These are phyloP conservation scores for Saccharomyces eubayanus DNA, from an alignment of 805 yeast genomes.

Conservation along the genomic window DNA sequence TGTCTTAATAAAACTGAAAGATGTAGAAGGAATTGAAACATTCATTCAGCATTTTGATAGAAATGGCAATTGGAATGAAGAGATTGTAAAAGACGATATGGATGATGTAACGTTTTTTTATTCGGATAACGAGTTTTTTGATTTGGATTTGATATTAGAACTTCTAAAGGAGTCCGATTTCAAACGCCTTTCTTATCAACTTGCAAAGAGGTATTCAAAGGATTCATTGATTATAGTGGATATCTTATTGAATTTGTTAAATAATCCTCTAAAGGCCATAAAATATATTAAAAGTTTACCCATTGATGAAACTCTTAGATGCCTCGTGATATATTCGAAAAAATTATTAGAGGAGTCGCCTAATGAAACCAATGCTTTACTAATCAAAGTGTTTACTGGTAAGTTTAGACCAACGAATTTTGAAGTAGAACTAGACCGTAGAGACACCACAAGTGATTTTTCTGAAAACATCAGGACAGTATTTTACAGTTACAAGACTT, in stretches of 20 bases:
- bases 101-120: conserved; percentile 33
- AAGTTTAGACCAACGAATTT: conserved; percentile 46
- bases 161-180: conserved; percentile 69
- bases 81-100: conserved; percentile 25
- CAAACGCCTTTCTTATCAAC: conserved; percentile 52
- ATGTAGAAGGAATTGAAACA: conserved; percentile 44
- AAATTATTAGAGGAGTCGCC: conserved; percentile 59
- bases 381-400: conserved; percentile 87
- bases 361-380: conserved; percentile 67
- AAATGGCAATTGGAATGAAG: conserved; percentile 17
- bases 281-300: conserved; percentile 58
- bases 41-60: conserved; percentile 42
- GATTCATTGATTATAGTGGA: conserved; percentile 71
- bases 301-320: conserved; percentile 68
- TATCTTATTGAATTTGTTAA: conserved; percentile 58
- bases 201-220: conserved; percentile 57
- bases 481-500: conserved; percentile 48
- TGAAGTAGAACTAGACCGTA: conserved; percentile 1
- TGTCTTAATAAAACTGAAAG: conserved; percentile 69
- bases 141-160: conserved; percentile 56
- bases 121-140: conserved; percentile 37
- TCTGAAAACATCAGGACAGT: conserved; percentile 23
- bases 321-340: conserved; percentile 60
- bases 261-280: conserved; percentile 52
- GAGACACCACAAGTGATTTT: conserved; percentile 1